phyloP scores from a whole-genome alignment of 2,329 filamentous ascomycete genomes.

The Eutypa lata region DNA sequence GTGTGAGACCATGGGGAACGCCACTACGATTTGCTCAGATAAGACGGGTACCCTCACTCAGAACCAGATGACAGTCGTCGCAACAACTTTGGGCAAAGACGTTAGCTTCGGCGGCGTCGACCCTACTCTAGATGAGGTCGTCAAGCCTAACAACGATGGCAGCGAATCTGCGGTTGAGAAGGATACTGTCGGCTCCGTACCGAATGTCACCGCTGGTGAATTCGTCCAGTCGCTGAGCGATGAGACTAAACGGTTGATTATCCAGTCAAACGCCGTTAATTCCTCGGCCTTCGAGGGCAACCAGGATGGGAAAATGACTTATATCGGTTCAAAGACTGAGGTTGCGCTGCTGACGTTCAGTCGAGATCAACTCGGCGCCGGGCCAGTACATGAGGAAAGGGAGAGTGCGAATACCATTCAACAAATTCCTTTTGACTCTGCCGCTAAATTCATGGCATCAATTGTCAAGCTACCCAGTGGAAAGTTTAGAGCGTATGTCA shows the following conservation, averaged over 20 bases:
- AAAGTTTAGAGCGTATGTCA: constrained; percentile 49
- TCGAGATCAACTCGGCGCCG: constrained; percentile 47
- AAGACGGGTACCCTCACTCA: constrained; percentile 77
- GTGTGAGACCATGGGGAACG: constrained; percentile 71
- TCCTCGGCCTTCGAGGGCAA: constrained; percentile 55
- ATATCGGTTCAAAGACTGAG: constrained; percentile 56
- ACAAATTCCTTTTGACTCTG: constrained; percentile 52
- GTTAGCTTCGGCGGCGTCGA: constrained; percentile 23
- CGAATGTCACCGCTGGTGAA: too few species aligned
- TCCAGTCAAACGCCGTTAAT: constrained; percentile 52
- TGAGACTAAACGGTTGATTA: too few species aligned
- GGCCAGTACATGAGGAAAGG: constrained; percentile 42
- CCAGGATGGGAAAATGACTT: constrained; percentile 40
- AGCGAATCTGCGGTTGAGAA: constrained; percentile 25
- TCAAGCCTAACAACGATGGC: constrained; percentile 27
- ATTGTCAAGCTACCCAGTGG: constrained; percentile 45
- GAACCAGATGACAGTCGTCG: constrained; percentile 74
- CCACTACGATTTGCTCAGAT: constrained; percentile 75
- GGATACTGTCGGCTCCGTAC: constrained; percentile 23
- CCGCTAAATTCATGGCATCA: constrained; percentile 54
- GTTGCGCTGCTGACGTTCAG: constrained; percentile 50
- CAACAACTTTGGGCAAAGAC: constrained; percentile 59
- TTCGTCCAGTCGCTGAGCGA: too few species aligned
- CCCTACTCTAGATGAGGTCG: constrained; percentile 13
- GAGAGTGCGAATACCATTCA: constrained; percentile 45